Evolutionary conservation across 2,329 filamentous ascomycete species (phyloP).

Genomic region (Aspergillus vadensis): DNA sequence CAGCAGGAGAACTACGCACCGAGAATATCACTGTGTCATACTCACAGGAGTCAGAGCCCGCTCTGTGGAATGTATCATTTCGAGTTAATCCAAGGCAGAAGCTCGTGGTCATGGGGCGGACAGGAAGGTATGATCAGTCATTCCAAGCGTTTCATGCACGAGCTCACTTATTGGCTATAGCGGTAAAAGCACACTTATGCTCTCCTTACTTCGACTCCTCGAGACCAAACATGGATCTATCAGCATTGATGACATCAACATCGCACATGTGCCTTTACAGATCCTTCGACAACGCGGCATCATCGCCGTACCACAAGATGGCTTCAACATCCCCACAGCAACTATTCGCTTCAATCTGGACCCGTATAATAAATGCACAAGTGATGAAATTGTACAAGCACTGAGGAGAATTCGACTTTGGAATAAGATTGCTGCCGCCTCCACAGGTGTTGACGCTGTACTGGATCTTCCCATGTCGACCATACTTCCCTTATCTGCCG

Average conservation of each 20-base stretch:
- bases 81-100: neutral
- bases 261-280: neutral
- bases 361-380: neutral
- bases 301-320: conserved; percentile 9
- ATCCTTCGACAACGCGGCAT: neutral
- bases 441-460: neutral
- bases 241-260: neutral
- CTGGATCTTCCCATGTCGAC: neutral
- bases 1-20: neutral
- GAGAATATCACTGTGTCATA: neutral
- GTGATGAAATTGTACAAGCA: neutral
- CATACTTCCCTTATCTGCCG: neutral
- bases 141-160: neutral
- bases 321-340: neutral
- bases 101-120: conserved; percentile 1
- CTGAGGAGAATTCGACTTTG: neutral
- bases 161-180: neutral
- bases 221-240: neutral
- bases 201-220: neutral
- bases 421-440: neutral
- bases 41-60: neutral
- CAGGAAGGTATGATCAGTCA: conserved; percentile 2
- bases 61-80: neutral
- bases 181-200: conserved; percentile 8
- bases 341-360: conserved; percentile 6